A percentile compares a stretch with the other conserved stretches of the same genome.
These are phyloP conservation scores for Trichosporon sp. DNA, from an alignment of 1,284 basidiomycete genomes.

Conservation along the genomic window DNA sequence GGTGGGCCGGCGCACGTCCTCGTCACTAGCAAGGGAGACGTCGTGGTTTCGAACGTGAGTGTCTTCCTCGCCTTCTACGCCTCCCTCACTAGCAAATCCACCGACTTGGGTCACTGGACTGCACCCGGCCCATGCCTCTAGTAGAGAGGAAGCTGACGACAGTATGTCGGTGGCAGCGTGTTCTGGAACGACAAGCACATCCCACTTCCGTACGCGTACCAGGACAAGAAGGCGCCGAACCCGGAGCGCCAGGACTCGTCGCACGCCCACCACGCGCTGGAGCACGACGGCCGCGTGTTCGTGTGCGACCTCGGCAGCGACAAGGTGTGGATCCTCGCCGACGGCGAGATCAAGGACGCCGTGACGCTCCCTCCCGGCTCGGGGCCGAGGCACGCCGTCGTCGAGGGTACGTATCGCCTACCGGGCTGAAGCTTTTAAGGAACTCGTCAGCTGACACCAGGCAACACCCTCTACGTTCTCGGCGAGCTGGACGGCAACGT, in stretches of 20 bases:
- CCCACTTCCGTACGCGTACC: constrained; percentile 35
- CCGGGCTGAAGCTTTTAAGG: neutral
- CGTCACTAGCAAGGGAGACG: constrained; percentile 38
- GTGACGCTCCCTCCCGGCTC: constrained; percentile 18
- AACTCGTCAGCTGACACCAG: constrained; percentile 18
- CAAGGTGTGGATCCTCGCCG: constrained; percentile 37
- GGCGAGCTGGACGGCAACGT: constrained; percentile 42
- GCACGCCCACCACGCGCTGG: constrained; percentile 47
- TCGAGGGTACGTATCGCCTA: constrained; percentile 35
- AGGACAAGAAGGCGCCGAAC: constrained; percentile 31
- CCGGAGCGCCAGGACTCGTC: constrained; percentile 42
- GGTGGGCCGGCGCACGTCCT: constrained; percentile 22
- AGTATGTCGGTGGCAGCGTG: constrained; percentile 39
- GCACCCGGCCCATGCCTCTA: no score
- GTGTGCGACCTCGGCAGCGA: constrained; percentile 46
- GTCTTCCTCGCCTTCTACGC: neutral
- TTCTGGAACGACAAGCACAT: constrained; percentile 28
- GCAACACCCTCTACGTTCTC: constrained; percentile 43
- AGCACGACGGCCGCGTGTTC: constrained; percentile 34
- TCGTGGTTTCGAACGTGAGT: constrained; percentile 39
- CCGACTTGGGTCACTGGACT: no score
- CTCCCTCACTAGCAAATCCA: neutral
- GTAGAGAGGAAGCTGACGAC: neutral
- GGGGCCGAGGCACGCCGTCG: constrained; percentile 44
- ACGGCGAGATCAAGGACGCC: constrained; percentile 17